These are phyloP conservation scores for Daedaleopsis nitida DNA, from an alignment of 768 basidiomycete species.

Conservation along the genomic window DNA sequence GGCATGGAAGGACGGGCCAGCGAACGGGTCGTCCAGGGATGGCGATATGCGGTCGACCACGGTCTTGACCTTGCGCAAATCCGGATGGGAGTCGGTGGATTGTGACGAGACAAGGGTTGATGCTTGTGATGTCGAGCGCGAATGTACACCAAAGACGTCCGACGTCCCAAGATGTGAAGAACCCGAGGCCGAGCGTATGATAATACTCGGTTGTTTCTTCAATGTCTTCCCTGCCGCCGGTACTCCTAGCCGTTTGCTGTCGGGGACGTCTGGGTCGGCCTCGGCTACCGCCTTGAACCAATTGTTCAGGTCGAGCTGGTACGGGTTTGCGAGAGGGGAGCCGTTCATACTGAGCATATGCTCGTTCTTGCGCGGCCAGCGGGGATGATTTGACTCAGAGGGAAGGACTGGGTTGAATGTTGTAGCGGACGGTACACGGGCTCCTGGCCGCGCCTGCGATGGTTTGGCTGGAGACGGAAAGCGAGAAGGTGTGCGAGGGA, in stretches of 20 bases:
- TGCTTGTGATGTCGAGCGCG: slow-evolving; percentile 55
- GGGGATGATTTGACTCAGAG: slow-evolving; percentile 38
- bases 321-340: slow-evolving; percentile 80
- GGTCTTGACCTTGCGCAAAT: slow-evolving; percentile 12
- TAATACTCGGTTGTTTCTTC: slow-evolving; percentile 40
- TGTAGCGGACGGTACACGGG: slow-evolving; percentile 54
- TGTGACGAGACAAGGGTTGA: slow-evolving; percentile 43
- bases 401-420: slow-evolving; percentile 76
- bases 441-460: slow-evolving; percentile 23
- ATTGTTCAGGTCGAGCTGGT: slow-evolving; percentile 67
- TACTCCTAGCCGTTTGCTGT: slow-evolving; percentile 3
- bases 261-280: slow-evolving; percentile 29
- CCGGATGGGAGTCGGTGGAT: slow-evolving; percentile 22
- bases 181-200: slow-evolving; percentile 35
- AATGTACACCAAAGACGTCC: slow-evolving; percentile 33
- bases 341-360: slow-evolving; percentile 82
- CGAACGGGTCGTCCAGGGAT: slow-evolving; percentile 11
- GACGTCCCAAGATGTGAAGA: slow-evolving; percentile 11
- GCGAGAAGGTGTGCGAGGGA: slow-evolving; percentile 37
- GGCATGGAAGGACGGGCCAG: slow-evolving; percentile 43
- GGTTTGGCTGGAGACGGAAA: slow-evolving; percentile 51
- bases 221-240: slow-evolving; percentile 28
- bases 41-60: not conserved
- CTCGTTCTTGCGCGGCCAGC: slow-evolving; percentile 74
- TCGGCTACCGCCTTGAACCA: slow-evolving; percentile 43